These are phyloP conservation scores for Filosporella fistucella DNA, from an alignment of 495 filamentous ascomycete genomes.

Conservation along the genomic window DNA sequence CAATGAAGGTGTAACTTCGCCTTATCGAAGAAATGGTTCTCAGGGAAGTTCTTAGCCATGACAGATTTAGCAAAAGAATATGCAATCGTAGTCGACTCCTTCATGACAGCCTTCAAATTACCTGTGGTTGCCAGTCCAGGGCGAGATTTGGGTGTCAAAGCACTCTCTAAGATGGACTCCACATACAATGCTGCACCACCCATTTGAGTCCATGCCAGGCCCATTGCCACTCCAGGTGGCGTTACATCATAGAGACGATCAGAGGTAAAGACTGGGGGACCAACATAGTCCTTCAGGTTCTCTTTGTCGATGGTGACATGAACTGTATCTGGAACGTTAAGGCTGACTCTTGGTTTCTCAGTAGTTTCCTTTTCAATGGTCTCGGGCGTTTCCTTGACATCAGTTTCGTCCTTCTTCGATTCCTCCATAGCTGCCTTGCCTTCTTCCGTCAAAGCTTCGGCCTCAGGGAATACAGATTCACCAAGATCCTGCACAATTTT, in stretches of 20 bases:
- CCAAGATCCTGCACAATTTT: conserved; percentile 96
- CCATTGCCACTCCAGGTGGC: conserved; percentile 97
- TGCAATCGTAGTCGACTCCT: conserved; percentile 89
- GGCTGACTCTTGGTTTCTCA: conserved; percentile 69
- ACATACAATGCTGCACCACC: conserved; percentile 96
- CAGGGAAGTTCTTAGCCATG: conserved; percentile 76
- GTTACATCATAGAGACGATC: conserved; percentile 94
- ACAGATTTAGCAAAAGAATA: conserved; percentile 93
- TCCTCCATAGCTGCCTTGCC: conserved; percentile 79
- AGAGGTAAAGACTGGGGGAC: conserved; percentile 90
- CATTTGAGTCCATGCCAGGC: conserved; percentile 97
- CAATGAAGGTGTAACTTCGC: conserved; percentile 95
- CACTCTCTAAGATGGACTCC: conserved; percentile 88
- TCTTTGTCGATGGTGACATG: conserved; percentile 85
- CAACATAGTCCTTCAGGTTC: conserved; percentile 95
- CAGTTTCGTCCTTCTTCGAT: conserved; percentile 53
- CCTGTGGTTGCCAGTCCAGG: conserved; percentile 86
- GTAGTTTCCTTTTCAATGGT: conserved; percentile 66
- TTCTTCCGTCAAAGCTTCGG: conserved; percentile 79
- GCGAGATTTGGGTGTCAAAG: conserved; percentile 63
- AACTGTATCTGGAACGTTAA: conserved; percentile 83
- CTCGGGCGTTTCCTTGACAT: conserved; percentile 51
- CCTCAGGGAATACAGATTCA: conserved; percentile 78
- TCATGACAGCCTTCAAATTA: conserved; percentile 96
- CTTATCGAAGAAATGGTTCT: conserved; percentile 95